These are phyloP conservation scores for Neofusicoccum umdonicola DNA, from an alignment of 2,329 filamentous ascomycete genomes.

Conservation along the genomic window DNA sequence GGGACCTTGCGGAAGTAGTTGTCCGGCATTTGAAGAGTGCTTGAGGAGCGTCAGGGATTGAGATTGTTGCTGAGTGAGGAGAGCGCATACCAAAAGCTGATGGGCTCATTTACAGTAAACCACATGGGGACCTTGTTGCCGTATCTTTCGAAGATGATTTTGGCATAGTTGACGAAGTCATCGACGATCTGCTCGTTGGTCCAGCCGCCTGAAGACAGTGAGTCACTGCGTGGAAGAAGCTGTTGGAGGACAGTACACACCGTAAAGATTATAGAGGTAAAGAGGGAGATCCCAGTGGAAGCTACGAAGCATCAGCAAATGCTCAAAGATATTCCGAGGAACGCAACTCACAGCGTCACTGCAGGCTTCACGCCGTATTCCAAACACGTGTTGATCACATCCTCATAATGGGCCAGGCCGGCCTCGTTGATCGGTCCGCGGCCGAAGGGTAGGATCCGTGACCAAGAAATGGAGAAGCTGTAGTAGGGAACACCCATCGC, in stretches of 20 bases:
- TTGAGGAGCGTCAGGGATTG: background rate
- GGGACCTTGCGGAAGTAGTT: conserved; percentile 37
- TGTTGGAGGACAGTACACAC: background rate
- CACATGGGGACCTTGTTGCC: conserved; percentile 39
- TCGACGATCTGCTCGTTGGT: conserved; percentile 27
- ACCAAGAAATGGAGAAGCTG: conserved; percentile 49
- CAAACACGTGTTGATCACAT: conserved; percentile 45
- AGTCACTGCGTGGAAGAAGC: background rate
- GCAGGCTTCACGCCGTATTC: conserved; percentile 44
- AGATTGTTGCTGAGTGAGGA: background rate
- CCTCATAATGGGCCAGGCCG: conserved; percentile 49
- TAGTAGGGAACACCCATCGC: conserved; percentile 35
- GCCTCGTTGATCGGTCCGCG: conserved; percentile 45
- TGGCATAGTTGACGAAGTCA: conserved; percentile 43
- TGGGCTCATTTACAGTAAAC: conserved; percentile 46
- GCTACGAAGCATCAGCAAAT: background rate
- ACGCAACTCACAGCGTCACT: conserved; percentile 39
- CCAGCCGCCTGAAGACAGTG: conserved; percentile 29
- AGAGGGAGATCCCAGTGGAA: conserved; percentile 27
- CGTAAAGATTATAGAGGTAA: conserved; percentile 37
- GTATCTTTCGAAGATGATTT: conserved; percentile 38
- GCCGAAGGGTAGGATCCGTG: conserved; percentile 50
- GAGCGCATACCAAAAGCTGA: conserved; percentile 27
- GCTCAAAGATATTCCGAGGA: background rate
- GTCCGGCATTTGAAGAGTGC: conserved; percentile 13